These are phyloP conservation scores for Tylopilus sp. DNA, from an alignment of 768 basidiomycete species.

Conservation along the genomic window DNA sequence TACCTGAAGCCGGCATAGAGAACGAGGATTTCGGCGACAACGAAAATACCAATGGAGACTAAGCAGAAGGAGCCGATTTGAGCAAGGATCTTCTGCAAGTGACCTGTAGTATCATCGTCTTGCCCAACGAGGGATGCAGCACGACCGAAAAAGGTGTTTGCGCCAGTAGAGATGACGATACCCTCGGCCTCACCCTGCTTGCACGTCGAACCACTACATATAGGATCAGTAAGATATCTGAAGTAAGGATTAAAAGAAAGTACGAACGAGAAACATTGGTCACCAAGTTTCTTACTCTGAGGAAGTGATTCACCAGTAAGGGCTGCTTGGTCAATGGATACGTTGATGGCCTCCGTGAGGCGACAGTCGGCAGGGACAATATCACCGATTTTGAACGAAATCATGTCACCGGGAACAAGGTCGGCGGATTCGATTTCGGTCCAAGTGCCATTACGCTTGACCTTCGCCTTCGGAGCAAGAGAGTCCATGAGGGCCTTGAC, in stretches of 20 bases:
- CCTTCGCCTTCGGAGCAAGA: conserved; percentile 95
- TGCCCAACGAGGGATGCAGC: conserved; percentile 96
- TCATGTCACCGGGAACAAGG: conserved; percentile 93
- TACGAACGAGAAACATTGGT: conserved; percentile 97
- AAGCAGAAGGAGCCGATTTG: conserved; percentile 98
- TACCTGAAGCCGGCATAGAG: conserved; percentile 92
- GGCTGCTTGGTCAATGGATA: conserved; percentile 97
- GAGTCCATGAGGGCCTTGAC: conserved; percentile 99
- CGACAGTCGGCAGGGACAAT: conserved; percentile 98
- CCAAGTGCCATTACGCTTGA: conserved; percentile 85
- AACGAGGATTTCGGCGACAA: conserved; percentile 89
- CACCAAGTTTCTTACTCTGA: conserved; percentile 84
- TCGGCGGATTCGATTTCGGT: conserved; percentile 84
- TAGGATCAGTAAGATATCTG: neutral
- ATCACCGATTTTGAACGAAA: conserved; percentile 99
- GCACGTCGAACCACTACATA: conserved; percentile 84
- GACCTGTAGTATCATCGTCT: conserved; percentile 96
- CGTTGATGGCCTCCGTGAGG: conserved; percentile 94
- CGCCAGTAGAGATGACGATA: conserved; percentile 96
- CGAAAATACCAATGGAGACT: conserved; percentile 94
- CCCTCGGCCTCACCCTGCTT: conserved; percentile 99
- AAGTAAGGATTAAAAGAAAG: neutral
- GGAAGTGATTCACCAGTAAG: conserved; percentile 97
- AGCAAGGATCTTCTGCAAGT: conserved; percentile 97
- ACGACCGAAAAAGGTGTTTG: conserved; percentile 99